Percentiles rank a stretch among this genome's conserved stretches.
Evolutionary conservation across 208 protist genomes (phyloP).

Genomic region (Acanthamoeba lugdunensis): DNA sequence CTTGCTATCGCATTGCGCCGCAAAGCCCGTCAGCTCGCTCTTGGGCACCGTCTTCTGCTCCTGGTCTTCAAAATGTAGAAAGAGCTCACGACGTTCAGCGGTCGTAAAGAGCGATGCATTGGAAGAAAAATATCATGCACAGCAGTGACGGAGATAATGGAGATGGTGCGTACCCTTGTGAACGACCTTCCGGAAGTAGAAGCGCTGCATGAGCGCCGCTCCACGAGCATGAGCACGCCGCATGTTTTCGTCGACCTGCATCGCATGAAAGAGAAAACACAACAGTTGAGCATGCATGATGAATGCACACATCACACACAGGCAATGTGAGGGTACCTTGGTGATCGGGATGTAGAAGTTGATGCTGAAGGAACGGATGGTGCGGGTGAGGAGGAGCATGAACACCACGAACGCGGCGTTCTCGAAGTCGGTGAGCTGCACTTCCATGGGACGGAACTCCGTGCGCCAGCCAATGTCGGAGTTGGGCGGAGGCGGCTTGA

Average conservation of each 20-base stretch:
- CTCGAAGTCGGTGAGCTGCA: constrained; percentile 97
- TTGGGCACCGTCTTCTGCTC: background rate
- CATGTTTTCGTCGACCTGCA: constrained; percentile 97
- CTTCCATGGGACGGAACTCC: constrained; percentile 87
- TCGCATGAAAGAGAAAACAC: background rate
- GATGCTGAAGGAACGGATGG: constrained; percentile 94
- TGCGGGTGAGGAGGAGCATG: constrained; percentile 93
- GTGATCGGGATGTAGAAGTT: constrained; percentile 96
- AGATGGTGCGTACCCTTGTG: constrained; percentile 34
- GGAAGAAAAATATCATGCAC: too few species aligned
- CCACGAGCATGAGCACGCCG: constrained; percentile 92
- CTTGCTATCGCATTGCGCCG: background rate
- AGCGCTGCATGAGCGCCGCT: constrained; percentile 90
- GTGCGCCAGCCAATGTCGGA: constrained; percentile 74
- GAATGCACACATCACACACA: too few species aligned
- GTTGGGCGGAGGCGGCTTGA: constrained; percentile 93
- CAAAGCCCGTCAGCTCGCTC: background rate
- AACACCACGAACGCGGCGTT: constrained; percentile 97
- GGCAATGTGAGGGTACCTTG: too few species aligned
- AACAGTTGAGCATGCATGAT: background rate
- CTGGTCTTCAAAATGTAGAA: too few species aligned
- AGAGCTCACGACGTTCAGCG: too few species aligned
- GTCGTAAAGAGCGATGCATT: background rate
- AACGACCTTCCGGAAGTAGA: constrained; percentile 95
- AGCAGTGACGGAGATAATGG: too few species aligned